Conservation (phyloP, 78 protist species). For the Dictyostelium intermedium region DNA sequence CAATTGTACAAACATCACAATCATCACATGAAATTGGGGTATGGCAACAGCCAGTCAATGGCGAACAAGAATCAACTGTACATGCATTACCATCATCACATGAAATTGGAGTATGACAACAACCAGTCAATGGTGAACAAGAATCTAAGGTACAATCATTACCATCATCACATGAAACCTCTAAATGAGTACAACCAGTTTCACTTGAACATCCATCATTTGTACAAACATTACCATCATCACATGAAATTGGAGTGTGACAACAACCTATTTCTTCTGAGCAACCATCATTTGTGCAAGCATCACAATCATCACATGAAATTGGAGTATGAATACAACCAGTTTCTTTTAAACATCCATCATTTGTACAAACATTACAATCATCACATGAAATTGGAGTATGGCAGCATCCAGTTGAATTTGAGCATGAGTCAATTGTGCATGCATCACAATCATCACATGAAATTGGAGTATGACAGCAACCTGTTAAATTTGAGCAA, state of each 20-base stretch:
- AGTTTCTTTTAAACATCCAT: background rate
- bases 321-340: background rate
- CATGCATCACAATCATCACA: background rate
- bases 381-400: background rate
- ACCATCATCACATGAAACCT: background rate
- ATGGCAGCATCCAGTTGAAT: background rate
- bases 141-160: background rate
- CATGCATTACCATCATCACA: background rate
- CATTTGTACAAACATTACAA: background rate
- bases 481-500: background rate
- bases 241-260: background rate
- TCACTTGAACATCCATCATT: background rate
- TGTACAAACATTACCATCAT: background rate
- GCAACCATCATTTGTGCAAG: background rate
- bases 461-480: background rate
- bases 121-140: background rate
- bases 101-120: background rate
- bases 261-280: background rate
- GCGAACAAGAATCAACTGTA: background rate
- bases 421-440: background rate
- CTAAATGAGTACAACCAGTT: background rate
- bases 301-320: background rate
- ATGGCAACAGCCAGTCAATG: background rate
- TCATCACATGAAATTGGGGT: background rate
- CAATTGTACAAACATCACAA: background rate